Conservation (phyloP, 495 filamentous ascomycete species). For the Chlorociboria aeruginascens region DNA sequence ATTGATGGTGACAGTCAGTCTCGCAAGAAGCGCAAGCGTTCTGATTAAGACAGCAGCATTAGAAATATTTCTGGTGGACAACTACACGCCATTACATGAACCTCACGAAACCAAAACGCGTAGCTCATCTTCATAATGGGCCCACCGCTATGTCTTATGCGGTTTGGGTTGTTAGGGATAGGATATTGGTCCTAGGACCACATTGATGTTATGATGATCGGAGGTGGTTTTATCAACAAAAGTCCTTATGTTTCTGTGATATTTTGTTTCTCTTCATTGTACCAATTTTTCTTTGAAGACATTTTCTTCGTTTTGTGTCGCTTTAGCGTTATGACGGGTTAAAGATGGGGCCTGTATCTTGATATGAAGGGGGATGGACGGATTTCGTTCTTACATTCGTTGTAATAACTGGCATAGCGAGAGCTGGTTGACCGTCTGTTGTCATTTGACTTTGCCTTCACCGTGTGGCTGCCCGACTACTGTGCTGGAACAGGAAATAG, state of each 20-base stretch:
- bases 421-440: conserved; percentile 24
- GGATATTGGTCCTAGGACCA: conserved; percentile 9
- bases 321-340: conserved; percentile 20
- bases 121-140: conserved; percentile 7
- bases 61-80: not conserved
- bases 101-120: conserved; percentile 9
- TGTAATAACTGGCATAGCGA: conserved; percentile 36
- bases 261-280: conserved; percentile 15
- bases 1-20: conserved; percentile 37
- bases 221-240: conserved; percentile 14
- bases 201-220: conserved; percentile 16
- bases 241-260: conserved; percentile 11
- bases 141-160: conserved; percentile 10
- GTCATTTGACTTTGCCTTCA: conserved; percentile 7
- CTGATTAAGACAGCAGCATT: conserved; percentile 24
- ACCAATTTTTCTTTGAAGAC: conserved; percentile 12
- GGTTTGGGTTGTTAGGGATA: conserved; percentile 8
- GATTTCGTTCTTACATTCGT: conserved; percentile 38
- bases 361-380: conserved; percentile 7
- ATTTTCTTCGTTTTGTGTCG: conserved; percentile 5
- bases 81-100: conserved; percentile 7
- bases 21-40: conserved; percentile 71
- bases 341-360: conserved; percentile 8
- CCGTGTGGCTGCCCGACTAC: conserved; percentile 15
- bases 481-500: conserved; percentile 28